Evolutionary conservation across 139 green algal species (phyloP).

Genomic region (Edaphochlamys debaryana): DNA sequence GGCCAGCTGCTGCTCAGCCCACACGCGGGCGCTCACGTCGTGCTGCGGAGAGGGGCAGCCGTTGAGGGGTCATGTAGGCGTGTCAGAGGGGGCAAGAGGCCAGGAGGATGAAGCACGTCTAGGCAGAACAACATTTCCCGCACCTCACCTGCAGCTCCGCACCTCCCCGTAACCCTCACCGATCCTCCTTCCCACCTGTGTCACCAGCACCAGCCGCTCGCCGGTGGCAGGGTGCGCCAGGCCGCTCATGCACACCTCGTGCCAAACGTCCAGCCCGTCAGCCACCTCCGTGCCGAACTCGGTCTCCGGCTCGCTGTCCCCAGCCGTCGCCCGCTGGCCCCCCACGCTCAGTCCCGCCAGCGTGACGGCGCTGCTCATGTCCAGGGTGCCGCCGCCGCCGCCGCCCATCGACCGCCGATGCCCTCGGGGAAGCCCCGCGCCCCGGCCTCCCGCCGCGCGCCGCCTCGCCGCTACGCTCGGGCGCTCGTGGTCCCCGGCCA

Average conservation of each 20-base stretch:
- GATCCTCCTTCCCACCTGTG: not conserved
- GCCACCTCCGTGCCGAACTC: not conserved
- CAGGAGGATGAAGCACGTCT: not conserved
- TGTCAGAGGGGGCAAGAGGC: too few species aligned
- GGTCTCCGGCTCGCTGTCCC: too few species aligned
- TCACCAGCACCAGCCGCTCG: constrained; percentile 23
- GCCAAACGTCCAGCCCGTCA: constrained; percentile 6
- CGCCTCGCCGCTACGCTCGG: too few species aligned
- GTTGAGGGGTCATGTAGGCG: not conserved
- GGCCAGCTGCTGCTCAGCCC: not conserved
- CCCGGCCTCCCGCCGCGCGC: too few species aligned
- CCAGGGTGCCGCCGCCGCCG: too few species aligned
- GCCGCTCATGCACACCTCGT: constrained; percentile 23
- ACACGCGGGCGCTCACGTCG: not conserved
- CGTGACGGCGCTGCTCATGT: not conserved
- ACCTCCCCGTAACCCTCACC: not conserved
- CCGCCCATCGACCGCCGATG: too few species aligned
- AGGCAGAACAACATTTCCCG: not conserved
- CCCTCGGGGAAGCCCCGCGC: not conserved
- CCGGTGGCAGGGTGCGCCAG: constrained; percentile 1
- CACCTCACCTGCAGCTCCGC: not conserved
- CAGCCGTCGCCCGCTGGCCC: not conserved
- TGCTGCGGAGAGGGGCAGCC: not conserved
- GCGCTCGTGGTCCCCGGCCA: too few species aligned
- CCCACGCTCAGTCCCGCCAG: not conserved